A percentile compares a stretch with the other conserved stretches of the same genome.
Evolutionary conservation across 768 basidiomycete genomes (phyloP).

Genomic region (Hypholoma sublateritium): DNA sequence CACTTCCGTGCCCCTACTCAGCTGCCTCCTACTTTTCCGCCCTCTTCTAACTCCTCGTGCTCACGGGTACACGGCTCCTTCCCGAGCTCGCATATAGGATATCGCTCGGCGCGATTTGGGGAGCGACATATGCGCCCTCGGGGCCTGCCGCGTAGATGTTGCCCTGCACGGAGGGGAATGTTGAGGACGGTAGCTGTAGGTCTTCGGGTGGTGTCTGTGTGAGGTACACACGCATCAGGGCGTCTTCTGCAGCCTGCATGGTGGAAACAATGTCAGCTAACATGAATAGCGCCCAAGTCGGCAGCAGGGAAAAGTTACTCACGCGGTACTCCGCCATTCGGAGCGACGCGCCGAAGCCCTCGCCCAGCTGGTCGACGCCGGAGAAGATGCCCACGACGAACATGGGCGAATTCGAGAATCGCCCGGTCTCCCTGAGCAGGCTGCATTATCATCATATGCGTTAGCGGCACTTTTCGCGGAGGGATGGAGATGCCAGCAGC

Average conservation of each 20-base stretch:
- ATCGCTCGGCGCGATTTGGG: constrained; percentile 60
- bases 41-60: constrained; percentile 1
- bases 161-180: constrained; percentile 60
- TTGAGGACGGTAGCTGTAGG: constrained; percentile 70
- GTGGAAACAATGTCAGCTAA: not conserved
- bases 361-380: constrained; percentile 81
- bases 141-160: constrained; percentile 49
- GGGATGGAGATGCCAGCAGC: not conserved
- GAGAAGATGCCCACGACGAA: constrained; percentile 97
- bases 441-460: constrained; percentile 35
- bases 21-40: not conserved
- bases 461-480: too few species aligned
- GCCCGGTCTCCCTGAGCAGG: constrained; percentile 90
- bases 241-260: constrained; percentile 79
- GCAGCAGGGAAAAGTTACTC: constrained; percentile 23
- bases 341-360: constrained; percentile 91
- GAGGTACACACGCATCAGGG: constrained; percentile 79
- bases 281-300: not conserved
- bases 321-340: constrained; percentile 96
- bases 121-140: constrained; percentile 51
- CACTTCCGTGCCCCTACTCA: not conserved
- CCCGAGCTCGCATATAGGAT: constrained; percentile 70
- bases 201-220: constrained; percentile 71
- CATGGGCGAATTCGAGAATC: constrained; percentile 85
- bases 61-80: constrained; percentile 36